Evolutionary conservation across 345 rosid genomes (phyloP), one percentile per base, ranked within the genome.

Genomic region (Corchorus olitorius): DNA sequence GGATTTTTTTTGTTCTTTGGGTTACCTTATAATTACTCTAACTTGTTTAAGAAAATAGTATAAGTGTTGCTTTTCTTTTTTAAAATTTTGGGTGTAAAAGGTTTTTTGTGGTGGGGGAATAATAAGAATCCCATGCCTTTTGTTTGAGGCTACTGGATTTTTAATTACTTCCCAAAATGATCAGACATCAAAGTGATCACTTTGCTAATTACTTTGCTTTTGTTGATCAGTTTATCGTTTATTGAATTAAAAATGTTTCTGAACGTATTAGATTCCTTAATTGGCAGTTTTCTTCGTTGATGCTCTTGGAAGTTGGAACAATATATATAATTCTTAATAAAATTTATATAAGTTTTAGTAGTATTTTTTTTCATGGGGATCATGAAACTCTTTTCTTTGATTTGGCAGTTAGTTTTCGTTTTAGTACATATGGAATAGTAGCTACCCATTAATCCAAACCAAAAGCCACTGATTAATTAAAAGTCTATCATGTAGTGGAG

Each of bases 361-460:
- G 12, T 56, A 39, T 8, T 37, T 37, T 1, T 60, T 72, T 67
- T 63, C n/a, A 53, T 55, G 56, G 46, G 46, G 39, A 66, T 53
- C 58, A 77, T 46, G 78, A 79, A 75, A 73, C 74, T 73, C 5
- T 75, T 80, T 70, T 68, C 68, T 62, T 65, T 55, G 74, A 4
- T 53, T 75, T 63, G 85, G 86, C 80, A 77, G 87, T 85, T 84
- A 69, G 79, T 79, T 77, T 50, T 67, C 27, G 80, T 76, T 82
- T 68, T 20, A 69, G 70, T 48, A 81, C 33, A 75, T 72, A 27
- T 27, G 27, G 35, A n/a, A 11, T 43, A 27, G 48, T 13, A 58
- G 54, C 55, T 4, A 27, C 3, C 64, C 64, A 27, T 49, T 49
- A 39, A 39, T 5, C 39, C 17, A 45, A 69, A 27, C 27, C 1